Evolutionary conservation across 495 filamentous ascomycete genomes (phyloP), one percentile per base, ranked within the genome.

Genomic region (Aspergillus haitiensis): DNA sequence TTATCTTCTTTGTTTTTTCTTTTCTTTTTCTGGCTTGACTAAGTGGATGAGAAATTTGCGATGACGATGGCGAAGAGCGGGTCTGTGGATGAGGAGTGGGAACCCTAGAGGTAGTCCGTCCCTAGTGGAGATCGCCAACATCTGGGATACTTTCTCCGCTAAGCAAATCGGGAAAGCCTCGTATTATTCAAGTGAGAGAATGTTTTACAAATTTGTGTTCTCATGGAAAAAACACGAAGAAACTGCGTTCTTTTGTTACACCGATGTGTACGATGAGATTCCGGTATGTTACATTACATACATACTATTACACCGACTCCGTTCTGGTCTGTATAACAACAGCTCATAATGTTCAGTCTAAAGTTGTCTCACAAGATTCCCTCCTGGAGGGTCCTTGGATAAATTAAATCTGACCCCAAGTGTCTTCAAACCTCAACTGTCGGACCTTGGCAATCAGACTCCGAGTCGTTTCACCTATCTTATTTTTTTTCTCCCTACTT

Each of bases 261-360:
- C 52, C 15, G 16, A 10, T 12, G 42, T 2, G 35, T 54, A 31
- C 32, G 40, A 27, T 16, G 16, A n/a, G 21, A 10, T 8, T 6
- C 10, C 27, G 11, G 53, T 44, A 47, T 47, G 54, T 56, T 56
- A 56, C 54, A 56, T 47, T 56, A 56, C 52, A 31, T 55, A 55
- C 54, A 32, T 12, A 34, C 21, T 21, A 21, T 18, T 18, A 16
- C 10, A 9, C 44, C 16, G 16, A 21, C 44, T 21, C n/a, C n/a
- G n/a, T n/a, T n/a, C n/a, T n/a, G n/a, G n/a, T n/a, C n/a, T n/a
- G n/a, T n/a, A n/a, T n/a, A n/a, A 27, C 21, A 27, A 27, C 21
- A 27, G 3, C 21, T 27, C 21, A 27, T 1, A 27, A 27, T 27
- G 21, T 27, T 4, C 2, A 11, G 37, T 40, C 9, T 4, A 40